A percentile compares a stretch with the other conserved stretches of the same genome.
phyloP scores from a whole-genome alignment of 176 grass and related monocot species.

The Miscanthus lutarioriparius region DNA sequence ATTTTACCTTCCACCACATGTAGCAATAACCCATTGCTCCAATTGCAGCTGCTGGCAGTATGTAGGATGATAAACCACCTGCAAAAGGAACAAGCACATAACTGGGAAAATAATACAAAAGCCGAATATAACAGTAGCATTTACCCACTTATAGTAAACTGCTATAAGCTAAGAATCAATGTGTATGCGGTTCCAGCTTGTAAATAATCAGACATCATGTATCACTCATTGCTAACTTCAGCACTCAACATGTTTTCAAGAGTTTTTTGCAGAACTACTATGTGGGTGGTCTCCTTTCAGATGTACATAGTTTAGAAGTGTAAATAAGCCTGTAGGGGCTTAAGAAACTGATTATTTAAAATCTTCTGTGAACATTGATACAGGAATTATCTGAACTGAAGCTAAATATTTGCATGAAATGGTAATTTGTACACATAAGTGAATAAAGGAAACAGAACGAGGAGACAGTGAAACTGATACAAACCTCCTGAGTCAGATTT shows the following conservation, averaged over 20 bases:
- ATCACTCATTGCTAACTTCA: slow-evolving; percentile 24
- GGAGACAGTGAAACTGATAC: slow-evolving; percentile 20
- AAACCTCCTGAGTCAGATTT: slow-evolving; percentile 70
- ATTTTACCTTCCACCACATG: slow-evolving; percentile 95
- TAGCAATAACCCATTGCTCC: slow-evolving; percentile 95
- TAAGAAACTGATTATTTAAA: slow-evolving; percentile 16
- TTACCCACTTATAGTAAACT: not conserved
- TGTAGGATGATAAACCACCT: slow-evolving; percentile 77
- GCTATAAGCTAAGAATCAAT: slow-evolving; percentile 8
- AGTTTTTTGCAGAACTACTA: slow-evolving; percentile 22
- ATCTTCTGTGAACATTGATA: not conserved
- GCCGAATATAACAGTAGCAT: not conserved
- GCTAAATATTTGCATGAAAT: slow-evolving; percentile 8
- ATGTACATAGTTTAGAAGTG: not conserved
- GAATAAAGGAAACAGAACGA: not conserved
- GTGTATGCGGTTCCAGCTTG: not conserved
- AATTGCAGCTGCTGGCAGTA: slow-evolving; percentile 89
- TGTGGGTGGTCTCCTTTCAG: not conserved
- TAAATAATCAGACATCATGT: not conserved
- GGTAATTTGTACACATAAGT: not conserved
- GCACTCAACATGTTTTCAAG: slow-evolving; percentile 3
- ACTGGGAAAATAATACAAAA: slow-evolving; percentile 17
- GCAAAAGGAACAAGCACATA: slow-evolving; percentile 23
- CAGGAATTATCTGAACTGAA: slow-evolving; percentile 19
- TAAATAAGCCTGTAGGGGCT: not conserved